These are phyloP conservation scores for Serpula lacrymans DNA, from an alignment of 768 basidiomycete species.

Conservation along the genomic window DNA sequence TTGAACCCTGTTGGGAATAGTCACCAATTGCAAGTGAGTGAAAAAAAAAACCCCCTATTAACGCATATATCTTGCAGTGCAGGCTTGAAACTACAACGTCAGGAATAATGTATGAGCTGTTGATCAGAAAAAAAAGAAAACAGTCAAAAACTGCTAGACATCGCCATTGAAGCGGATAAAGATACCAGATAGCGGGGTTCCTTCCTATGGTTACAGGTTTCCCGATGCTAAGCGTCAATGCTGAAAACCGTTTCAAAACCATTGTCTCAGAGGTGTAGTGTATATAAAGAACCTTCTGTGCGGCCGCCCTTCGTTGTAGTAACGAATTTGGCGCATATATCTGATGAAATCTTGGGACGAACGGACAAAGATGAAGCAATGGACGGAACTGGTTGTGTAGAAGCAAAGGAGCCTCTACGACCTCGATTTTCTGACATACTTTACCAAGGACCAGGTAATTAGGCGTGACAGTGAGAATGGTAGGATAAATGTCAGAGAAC, in stretches of 20 bases:
- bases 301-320: constrained; percentile 57
- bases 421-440: too few relatives aligned
- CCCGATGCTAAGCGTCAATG: constrained; percentile 54
- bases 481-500: too few relatives aligned
- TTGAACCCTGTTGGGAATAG: constrained; percentile 45
- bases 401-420: constrained; percentile 7
- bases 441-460: too few relatives aligned
- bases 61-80: constrained; percentile 83
- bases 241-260: constrained; percentile 30
- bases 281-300: constrained; percentile 51
- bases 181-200: constrained; percentile 64
- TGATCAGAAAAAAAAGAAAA: constrained; percentile 2
- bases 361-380: constrained; percentile 12
- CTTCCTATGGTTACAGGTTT: constrained; percentile 69
- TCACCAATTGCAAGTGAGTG: constrained; percentile 2
- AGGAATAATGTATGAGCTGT: constrained; percentile 57
- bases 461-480: too few relatives aligned
- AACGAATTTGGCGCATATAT: constrained; percentile 72
- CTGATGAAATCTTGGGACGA: constrained; percentile 11
- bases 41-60: constrained; percentile 17
- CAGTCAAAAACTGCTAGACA: not conserved
- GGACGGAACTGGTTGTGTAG: constrained; percentile 28
- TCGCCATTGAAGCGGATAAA: not conserved
- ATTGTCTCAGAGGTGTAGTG: not conserved
- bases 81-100: constrained; percentile 64